phyloP scores from a whole-genome alignment of 441 rosid species.

The Erysimum cheiri region DNA sequence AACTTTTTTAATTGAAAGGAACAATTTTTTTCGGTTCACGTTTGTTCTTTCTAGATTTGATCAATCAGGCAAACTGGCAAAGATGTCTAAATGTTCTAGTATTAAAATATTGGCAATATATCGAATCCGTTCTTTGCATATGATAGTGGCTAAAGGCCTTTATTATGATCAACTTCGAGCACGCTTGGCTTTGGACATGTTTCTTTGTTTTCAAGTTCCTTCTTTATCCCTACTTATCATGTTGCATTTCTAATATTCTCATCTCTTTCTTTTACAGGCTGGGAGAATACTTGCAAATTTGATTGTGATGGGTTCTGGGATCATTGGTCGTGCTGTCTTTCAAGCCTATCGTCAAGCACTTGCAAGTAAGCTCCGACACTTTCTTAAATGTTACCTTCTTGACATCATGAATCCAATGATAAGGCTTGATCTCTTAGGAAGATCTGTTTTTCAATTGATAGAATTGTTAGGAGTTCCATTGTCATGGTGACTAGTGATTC shows the following conservation, averaged over 20 bases:
- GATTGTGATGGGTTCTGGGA: slow-evolving; percentile 82
- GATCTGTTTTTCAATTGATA: too few species aligned
- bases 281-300: slow-evolving; percentile 81
- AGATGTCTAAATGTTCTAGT: background rate
- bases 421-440: slow-evolving; percentile 1
- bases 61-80: slow-evolving; percentile 6
- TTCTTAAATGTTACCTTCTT: background rate
- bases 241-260: background rate
- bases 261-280: slow-evolving; percentile 53
- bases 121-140: background rate
- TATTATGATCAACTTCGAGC: background rate
- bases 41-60: slow-evolving; percentile 15
- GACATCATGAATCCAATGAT: slow-evolving; percentile 15
- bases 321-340: slow-evolving; percentile 74
- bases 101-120: background rate
- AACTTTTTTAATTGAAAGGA: background rate
- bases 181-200: background rate
- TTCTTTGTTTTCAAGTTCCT: background rate
- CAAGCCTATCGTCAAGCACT: slow-evolving; percentile 98
- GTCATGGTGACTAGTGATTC: background rate
- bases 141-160: slow-evolving; percentile 7
- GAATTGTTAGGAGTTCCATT: slow-evolving; percentile 5
- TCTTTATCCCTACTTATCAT: background rate
- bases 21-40: background rate
- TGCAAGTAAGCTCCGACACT: slow-evolving; percentile 58